A percentile compares a stretch with the other conserved stretches of the same genome.
These are phyloP conservation scores for Didymellaceae sp. DNA, from an alignment of 2,329 filamentous ascomycete species.

Conservation along the genomic window DNA sequence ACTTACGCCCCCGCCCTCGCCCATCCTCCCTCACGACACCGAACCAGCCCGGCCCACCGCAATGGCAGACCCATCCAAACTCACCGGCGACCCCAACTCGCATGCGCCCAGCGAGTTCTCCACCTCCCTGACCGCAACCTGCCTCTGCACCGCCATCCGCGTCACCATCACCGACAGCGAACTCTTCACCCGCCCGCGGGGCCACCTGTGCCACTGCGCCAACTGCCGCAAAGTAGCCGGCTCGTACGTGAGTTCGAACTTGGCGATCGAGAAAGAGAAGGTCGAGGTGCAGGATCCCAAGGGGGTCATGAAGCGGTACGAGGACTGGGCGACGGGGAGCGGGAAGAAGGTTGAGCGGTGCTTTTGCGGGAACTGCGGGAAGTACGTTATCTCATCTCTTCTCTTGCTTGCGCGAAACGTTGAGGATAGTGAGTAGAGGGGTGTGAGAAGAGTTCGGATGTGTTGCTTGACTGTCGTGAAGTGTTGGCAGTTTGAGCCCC, in stretches of 20 bases:
- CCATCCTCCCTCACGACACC: background rate
- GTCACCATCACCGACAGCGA: conserved; percentile 57
- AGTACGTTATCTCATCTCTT: conserved; percentile 19
- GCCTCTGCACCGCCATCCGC: conserved; percentile 56
- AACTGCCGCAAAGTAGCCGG: conserved; percentile 61
- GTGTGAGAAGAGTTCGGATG: too few species aligned
- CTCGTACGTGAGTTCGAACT: conserved; percentile 50
- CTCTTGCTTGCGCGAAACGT: background rate
- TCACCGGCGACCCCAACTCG: conserved; percentile 50
- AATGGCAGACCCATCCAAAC: conserved; percentile 11
- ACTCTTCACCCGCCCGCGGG: conserved; percentile 53
- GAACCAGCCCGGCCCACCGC: background rate
- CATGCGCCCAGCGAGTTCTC: conserved; percentile 45
- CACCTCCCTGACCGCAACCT: conserved; percentile 49
- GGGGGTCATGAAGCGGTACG: conserved; percentile 54
- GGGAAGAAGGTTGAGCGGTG: conserved; percentile 54
- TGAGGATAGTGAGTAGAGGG: too few species aligned
- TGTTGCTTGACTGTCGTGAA: too few species aligned
- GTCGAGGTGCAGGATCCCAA: conserved; percentile 55
- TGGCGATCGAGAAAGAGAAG: conserved; percentile 54
- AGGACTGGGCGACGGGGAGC: conserved; percentile 55
- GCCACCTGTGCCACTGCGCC: conserved; percentile 57
- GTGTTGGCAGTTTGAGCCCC: too few species aligned
- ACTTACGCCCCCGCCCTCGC: too few species aligned
- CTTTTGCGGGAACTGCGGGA: conserved; percentile 58